phyloP scores from a whole-genome alignment of 257 asterid species.

The Haberlea rhodopensis region DNA sequence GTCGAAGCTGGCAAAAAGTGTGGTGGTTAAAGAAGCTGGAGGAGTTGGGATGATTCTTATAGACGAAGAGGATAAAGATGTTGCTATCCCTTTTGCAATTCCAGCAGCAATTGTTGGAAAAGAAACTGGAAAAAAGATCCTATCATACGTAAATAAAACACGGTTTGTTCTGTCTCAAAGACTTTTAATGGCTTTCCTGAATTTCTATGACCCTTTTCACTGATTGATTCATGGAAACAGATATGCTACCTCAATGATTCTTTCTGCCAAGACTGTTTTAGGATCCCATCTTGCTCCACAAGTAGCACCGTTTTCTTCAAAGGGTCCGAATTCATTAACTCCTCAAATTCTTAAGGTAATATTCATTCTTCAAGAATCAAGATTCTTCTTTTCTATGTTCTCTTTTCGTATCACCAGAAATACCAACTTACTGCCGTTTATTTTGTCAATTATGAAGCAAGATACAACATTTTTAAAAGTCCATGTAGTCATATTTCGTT shows the following conservation, averaged over 20 bases:
- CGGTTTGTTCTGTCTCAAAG: conserved; percentile 40
- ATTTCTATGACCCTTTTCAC: conserved; percentile 10
- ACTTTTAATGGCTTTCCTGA: conserved; percentile 11
- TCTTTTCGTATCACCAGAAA: no score
- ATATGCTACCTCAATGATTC: conserved; percentile 53
- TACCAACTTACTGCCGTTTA: no score
- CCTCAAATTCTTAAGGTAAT: conserved; percentile 85
- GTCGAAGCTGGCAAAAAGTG: conserved; percentile 75
- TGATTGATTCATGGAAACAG: conserved; percentile 35
- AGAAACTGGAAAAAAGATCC: conserved; percentile 49
- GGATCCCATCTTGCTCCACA: conserved; percentile 82
- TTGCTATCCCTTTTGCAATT: conserved; percentile 78
- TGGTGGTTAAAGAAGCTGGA: conserved; percentile 76
- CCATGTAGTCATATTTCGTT: no score
- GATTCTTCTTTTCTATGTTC: no score
- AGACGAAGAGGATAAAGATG: conserved; percentile 68
- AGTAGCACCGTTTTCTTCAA: conserved; percentile 75
- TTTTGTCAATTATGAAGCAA: no score
- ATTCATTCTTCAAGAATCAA: not conserved
- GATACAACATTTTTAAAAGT: no score
- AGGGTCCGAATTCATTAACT: conserved; percentile 76
- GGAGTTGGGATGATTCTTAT: conserved; percentile 87
- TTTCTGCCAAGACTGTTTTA: conserved; percentile 77
- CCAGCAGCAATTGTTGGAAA: conserved; percentile 90
- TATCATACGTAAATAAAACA: conserved; percentile 60